These are phyloP conservation scores for Eutrema japonicum DNA, from an alignment of 345 rosid species.

Conservation along the genomic window DNA sequence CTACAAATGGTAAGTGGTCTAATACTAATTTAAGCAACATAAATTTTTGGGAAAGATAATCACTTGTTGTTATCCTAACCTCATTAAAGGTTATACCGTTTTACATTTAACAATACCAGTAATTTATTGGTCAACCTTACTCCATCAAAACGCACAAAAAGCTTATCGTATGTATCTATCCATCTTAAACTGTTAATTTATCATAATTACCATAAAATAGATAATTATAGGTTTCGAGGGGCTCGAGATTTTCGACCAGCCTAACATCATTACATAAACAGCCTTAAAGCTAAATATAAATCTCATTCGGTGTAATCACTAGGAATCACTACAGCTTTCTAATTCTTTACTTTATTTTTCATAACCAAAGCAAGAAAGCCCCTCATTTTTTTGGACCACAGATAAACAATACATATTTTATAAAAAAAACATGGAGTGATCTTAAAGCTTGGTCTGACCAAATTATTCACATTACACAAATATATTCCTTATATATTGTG, in stretches of 20 bases:
- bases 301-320: slow-evolving; percentile 45
- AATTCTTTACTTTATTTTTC: slow-evolving; percentile 17
- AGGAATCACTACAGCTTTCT: slow-evolving; percentile 39
- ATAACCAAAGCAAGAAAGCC: slow-evolving; percentile 14
- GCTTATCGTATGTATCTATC: not conserved
- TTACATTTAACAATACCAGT: not conserved
- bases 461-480: slow-evolving; percentile 32
- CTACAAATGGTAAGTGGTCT: too few species aligned
- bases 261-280: slow-evolving; percentile 43
- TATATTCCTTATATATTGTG: not conserved
- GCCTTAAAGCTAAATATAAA: slow-evolving; percentile 43
- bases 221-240: slow-evolving; percentile 42
- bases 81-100: not conserved
- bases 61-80: too few species aligned
- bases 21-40: too few species aligned
- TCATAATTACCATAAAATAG: slow-evolving; percentile 29
- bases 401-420: slow-evolving; percentile 18
- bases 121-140: slow-evolving; percentile 11
- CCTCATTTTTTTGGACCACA: slow-evolving; percentile 39
- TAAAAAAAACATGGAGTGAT: slow-evolving; percentile 29
- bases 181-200: not conserved
- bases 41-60: too few species aligned
- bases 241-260: slow-evolving; percentile 41
- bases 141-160: slow-evolving; percentile 22
- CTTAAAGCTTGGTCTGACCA: slow-evolving; percentile 38